A percentile compares a stretch with the other conserved stretches of the same genome.
These are phyloP conservation scores for Pinus taeda DNA, from an alignment of 75 land plant genomes.

Conservation along the genomic window DNA sequence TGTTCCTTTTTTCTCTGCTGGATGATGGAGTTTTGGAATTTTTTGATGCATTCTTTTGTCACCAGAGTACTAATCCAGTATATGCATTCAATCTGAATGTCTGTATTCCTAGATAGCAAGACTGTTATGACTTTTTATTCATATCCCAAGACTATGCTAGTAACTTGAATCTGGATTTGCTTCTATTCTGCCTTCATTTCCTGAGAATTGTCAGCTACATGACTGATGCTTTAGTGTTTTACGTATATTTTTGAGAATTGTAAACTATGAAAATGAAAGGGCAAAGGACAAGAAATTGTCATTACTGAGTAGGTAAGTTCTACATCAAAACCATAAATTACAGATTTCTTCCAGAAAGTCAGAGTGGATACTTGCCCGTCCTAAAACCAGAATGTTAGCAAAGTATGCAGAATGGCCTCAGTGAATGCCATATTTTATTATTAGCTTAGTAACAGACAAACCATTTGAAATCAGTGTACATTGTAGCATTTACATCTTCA, in stretches of 20 bases:
- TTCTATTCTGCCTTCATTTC: neutral
- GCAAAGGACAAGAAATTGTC: neutral
- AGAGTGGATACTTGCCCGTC: neutral
- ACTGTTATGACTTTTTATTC: too few species aligned
- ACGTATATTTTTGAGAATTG: neutral
- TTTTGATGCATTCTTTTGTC: neutral
- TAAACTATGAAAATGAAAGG: neutral
- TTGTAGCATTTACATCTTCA: neutral
- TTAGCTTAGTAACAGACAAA: neutral
- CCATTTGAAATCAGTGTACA: neutral
- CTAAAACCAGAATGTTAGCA: neutral
- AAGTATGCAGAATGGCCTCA: neutral
- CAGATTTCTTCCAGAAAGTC: too few species aligned
- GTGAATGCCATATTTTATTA: neutral
- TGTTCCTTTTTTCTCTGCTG: neutral
- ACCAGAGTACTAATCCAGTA: neutral
- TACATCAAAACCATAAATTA: too few species aligned
- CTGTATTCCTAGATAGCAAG: neutral
- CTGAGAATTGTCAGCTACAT: neutral
- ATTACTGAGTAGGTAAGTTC: too few species aligned
- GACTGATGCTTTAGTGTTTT: neutral
- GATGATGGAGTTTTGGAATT: neutral
- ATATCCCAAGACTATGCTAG: neutral
- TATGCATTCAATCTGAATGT: neutral
- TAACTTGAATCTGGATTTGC: neutral